Evolutionary conservation across 805 yeast species (phyloP), one percentile per base, ranked within the genome.

Genomic region (Suhomyces kilbournensis): DNA sequence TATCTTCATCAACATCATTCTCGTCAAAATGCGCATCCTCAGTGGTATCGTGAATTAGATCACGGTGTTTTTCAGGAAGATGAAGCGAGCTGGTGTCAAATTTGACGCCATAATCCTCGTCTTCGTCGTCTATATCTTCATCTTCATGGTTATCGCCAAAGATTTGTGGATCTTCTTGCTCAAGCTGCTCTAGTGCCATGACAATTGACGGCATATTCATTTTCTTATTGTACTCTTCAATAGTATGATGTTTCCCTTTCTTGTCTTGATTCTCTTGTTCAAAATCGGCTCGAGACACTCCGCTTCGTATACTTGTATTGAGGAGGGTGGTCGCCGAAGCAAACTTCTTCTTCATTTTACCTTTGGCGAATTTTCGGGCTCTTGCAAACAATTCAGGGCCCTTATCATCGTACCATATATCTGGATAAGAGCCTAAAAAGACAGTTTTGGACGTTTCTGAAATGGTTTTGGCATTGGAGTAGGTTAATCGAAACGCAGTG

Each of bases 361-460:
- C 47, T 48, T 57, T 57, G 12, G 55, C 51, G 20, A 39, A 40
- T 12, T 39, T 49, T 2, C 53, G 45, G 7, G 62, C 53, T 2
- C 59, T 48, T 30, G 55, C 56, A 26, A 69, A 25, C n/a, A 69
- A 22, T 7, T 64, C 61, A n/a, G 59, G 59, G 20, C 57, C 64
- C 14, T 67, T 68, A 44, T 78, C 77, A 17, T 67, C 56, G 15
- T 71, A 61, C 90, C 90, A 87, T 10, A 77, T 63, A 22, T 68
- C 65, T 0, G 92, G 93, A 2, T 84, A 63, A 0, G 76, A 72
- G 0, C 93, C 93, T 4, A 88, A 57, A 7, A 85, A 67, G 0
- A 79, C 65, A 1, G 77, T 71, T 46, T 72, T 71, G 0, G 89
- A 76, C 9, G 72, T 67, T n/a, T 71, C 69, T 22, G 82, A 70